Percentiles rank a stretch among this genome's conserved stretches.
Conservation (phyloP, 495 filamentous ascomycete species). For the Pyrenula massariospora region DNA sequence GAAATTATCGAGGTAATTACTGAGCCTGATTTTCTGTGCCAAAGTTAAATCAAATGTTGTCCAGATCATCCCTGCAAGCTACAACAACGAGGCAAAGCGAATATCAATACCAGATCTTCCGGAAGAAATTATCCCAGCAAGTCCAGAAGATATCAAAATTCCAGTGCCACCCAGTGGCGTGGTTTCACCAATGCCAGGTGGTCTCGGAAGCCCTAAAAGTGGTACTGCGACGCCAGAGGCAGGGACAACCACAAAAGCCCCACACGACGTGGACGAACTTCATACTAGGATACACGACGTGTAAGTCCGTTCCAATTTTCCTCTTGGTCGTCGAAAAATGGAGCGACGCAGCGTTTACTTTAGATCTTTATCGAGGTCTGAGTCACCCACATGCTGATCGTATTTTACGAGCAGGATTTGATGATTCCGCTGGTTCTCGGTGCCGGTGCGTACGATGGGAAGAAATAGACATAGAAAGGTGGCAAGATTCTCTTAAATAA, state of each 20-base stretch:
- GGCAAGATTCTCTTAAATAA: too few species aligned
- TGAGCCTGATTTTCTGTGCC: too few species aligned
- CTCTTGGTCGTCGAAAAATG: too few species aligned
- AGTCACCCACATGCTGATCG: not conserved
- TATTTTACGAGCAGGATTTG: not conserved
- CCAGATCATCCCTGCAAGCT: slow-evolving; percentile 88
- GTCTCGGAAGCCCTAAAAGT: slow-evolving; percentile 34
- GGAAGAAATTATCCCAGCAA: slow-evolving; percentile 52
- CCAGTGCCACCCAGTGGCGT: slow-evolving; percentile 56
- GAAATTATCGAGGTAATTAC: slow-evolving; percentile 86
- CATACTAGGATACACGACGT: not conserved
- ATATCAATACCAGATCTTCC: slow-evolving; percentile 63
- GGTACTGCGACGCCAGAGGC: slow-evolving; percentile 31
- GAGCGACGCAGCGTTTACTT: too few species aligned
- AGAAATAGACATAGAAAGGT: too few species aligned
- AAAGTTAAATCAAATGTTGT: not conserved
- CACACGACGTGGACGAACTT: not conserved
- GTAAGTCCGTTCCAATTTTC: not conserved
- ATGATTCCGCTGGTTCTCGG: too few species aligned
- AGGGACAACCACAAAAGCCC: slow-evolving; percentile 12
- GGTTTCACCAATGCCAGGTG: slow-evolving; percentile 31
- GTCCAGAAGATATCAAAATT: slow-evolving; percentile 75
- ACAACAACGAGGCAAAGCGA: slow-evolving; percentile 87
- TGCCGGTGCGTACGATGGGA: too few species aligned
- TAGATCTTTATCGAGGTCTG: too few species aligned